Evolutionary conservation across 331 rosid species (phyloP).

Genomic region (Quercus phellos): DNA sequence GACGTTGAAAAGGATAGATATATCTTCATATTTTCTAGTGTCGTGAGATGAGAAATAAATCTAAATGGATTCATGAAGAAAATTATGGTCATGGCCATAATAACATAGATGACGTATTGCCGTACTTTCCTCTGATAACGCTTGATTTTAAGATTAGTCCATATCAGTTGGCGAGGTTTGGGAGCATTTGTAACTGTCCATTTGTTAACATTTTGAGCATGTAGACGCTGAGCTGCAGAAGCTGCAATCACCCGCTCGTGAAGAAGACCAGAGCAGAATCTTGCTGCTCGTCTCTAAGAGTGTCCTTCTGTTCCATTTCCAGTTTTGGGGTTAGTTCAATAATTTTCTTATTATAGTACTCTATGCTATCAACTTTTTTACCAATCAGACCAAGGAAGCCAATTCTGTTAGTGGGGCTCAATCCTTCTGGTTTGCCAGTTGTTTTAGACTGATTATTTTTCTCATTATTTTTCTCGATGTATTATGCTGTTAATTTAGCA

Average conservation of each 20-base stretch:
- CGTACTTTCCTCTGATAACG: constrained; percentile 51
- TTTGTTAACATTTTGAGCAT: constrained; percentile 58
- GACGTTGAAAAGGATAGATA: constrained; percentile 65
- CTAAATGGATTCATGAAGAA: constrained; percentile 77
- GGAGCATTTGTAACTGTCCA: constrained; percentile 73
- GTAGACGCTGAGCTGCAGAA: constrained; percentile 82
- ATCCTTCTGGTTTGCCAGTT: constrained; percentile 49
- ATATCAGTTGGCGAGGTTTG: constrained; percentile 63
- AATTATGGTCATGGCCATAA: constrained; percentile 57
- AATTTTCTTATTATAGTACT: constrained; percentile 54
- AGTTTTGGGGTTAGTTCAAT: constrained; percentile 43
- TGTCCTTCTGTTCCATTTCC: constrained; percentile 73
- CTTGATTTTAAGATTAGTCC: constrained; percentile 68
- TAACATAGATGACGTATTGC: constrained; percentile 55
- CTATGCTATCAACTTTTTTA: constrained; percentile 70
- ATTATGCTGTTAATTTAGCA: background rate
- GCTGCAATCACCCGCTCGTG: constrained; percentile 64
- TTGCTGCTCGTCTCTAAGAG: constrained; percentile 77
- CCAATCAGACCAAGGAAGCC: constrained; percentile 77
- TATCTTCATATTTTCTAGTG: constrained; percentile 56
- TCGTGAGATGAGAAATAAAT: constrained; percentile 63
- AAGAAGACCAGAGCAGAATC: constrained; percentile 70
- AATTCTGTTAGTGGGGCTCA: constrained; percentile 60
- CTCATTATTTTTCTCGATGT: no score
- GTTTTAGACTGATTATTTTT: no score